These are phyloP conservation scores for Cryphonectria radicalis DNA, from an alignment of 2,329 filamentous ascomycete genomes.

Conservation along the genomic window DNA sequence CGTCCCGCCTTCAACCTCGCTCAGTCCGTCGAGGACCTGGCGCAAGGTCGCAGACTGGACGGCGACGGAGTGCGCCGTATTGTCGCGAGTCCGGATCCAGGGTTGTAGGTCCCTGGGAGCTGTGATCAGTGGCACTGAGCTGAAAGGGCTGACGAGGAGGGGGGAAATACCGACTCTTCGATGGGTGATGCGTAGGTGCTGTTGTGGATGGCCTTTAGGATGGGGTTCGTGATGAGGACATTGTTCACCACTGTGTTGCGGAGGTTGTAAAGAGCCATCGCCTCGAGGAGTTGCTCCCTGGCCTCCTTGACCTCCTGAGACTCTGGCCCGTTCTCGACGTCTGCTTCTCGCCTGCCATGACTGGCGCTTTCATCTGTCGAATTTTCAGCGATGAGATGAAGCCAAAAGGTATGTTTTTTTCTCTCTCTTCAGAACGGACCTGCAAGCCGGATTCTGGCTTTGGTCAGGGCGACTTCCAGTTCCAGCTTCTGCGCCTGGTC, in stretches of 20 bases:
- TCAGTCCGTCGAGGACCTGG: constrained; percentile 56
- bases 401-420: neutral
- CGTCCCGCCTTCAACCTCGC: constrained; percentile 61
- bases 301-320: constrained; percentile 57
- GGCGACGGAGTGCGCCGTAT: constrained; percentile 66
- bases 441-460: constrained; percentile 39
- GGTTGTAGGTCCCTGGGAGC: constrained; percentile 66
- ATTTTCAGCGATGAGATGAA: constrained; percentile 6
- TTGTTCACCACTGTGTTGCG: constrained; percentile 71
- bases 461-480: constrained; percentile 71
- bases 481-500: constrained; percentile 73
- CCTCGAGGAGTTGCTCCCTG: constrained; percentile 70
- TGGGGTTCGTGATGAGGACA: constrained; percentile 73
- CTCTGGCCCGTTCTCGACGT: constrained; percentile 1
- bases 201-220: constrained; percentile 76
- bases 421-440: neutral
- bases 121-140: neutral
- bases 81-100: constrained; percentile 69
- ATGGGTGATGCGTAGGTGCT: constrained; percentile 65
- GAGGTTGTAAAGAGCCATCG: constrained; percentile 71
- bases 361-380: constrained; percentile 18
- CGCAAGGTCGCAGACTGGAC: constrained; percentile 59
- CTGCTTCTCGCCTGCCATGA: neutral
- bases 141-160: neutral
- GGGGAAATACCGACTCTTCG: constrained; percentile 61